These are phyloP conservation scores for Phytopythium boreale DNA, from an alignment of 352 stramenopile genomes.

Conservation along the genomic window DNA sequence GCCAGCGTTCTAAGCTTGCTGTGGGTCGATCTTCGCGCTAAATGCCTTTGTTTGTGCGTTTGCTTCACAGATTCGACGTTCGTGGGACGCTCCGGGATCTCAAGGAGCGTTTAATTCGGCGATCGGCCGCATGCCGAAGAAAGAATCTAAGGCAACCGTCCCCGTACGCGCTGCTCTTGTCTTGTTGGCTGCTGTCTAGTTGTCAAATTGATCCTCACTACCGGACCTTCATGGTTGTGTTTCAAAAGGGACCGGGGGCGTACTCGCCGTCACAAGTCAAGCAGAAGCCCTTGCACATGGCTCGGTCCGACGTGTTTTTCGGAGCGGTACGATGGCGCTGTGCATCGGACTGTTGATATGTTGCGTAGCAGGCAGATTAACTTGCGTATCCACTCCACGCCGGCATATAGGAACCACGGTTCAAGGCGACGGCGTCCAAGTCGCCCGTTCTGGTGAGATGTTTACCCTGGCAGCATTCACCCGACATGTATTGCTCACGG, in stretches of 20 bases:
- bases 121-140: constrained; percentile 45
- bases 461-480: not conserved
- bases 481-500: not conserved
- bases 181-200: not conserved
- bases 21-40: not conserved
- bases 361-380: not conserved
- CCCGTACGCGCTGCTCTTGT: constrained; percentile 34
- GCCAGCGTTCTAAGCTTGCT: not conserved
- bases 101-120: constrained; percentile 67
- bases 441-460: constrained; percentile 43
- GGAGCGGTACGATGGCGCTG: constrained; percentile 30
- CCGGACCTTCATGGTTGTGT: not conserved
- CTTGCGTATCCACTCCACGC: not conserved
- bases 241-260: constrained; percentile 44
- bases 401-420: constrained; percentile 53
- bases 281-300: constrained; percentile 61
- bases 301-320: constrained; percentile 69
- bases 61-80: constrained; percentile 39
- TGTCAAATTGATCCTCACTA: not conserved
- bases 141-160: constrained; percentile 27
- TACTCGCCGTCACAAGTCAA: constrained; percentile 42
- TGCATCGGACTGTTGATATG: not conserved
- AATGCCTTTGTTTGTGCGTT: not conserved
- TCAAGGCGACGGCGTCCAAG: constrained; percentile 63
- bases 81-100: constrained; percentile 60